A percentile compares a stretch with the other conserved stretches of the same genome.
phyloP scores from a whole-genome alignment of 2,329 filamentous ascomycete species.

The Gliomastix tumulicola region DNA sequence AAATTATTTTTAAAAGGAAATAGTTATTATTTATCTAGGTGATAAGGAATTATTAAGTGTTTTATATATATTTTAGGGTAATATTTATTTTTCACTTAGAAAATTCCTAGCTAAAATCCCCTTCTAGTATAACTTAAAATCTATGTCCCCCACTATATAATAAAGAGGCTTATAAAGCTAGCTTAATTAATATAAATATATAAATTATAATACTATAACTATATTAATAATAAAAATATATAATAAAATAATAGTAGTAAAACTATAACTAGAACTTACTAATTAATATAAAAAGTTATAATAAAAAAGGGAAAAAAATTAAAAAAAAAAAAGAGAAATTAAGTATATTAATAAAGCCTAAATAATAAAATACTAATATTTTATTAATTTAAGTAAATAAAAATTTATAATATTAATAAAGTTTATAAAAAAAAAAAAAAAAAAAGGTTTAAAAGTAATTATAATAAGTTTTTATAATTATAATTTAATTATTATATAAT shows the following conservation, averaged over 20 bases:
- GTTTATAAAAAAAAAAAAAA: not conserved
- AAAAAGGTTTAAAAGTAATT: slow-evolving; percentile 1
- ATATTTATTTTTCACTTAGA: too few relatives aligned
- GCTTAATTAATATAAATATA: not conserved
- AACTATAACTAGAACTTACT: not conserved
- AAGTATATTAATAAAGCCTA: not conserved
- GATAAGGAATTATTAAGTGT: too few relatives aligned
- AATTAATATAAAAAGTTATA: slow-evolving; percentile 1
- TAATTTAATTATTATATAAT: slow-evolving; percentile 1
- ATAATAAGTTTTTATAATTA: not conserved
- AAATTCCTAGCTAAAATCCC: too few relatives aligned
- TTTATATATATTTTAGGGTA: too few relatives aligned
- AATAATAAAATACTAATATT: not conserved
- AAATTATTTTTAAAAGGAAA: not conserved
- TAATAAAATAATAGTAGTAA: too few relatives aligned
- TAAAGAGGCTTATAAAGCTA: not conserved
- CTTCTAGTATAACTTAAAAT: too few relatives aligned
- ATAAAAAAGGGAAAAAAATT: not conserved
- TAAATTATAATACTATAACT: not conserved
- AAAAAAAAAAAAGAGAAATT: not conserved
- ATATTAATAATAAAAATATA: too few relatives aligned
- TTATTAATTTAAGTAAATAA: too few relatives aligned
- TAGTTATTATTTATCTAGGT: too few relatives aligned
- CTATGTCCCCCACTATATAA: too few relatives aligned
- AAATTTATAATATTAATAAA: not conserved